phyloP scores from a whole-genome alignment of 352 stramenopile species.

The Blastocystis hominis region DNA sequence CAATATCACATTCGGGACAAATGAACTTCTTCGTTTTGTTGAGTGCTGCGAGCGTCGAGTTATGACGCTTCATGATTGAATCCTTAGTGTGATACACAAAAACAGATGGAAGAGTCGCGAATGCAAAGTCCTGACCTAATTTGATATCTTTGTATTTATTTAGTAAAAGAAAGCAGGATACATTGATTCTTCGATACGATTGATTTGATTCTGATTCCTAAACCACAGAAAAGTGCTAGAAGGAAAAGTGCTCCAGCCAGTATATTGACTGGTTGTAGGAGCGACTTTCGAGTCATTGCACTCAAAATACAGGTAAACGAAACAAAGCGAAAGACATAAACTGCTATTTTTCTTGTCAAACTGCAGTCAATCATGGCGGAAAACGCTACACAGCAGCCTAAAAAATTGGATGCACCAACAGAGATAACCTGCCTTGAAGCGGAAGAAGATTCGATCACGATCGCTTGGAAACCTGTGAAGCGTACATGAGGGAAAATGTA shows the following conservation, averaged over 20 bases:
- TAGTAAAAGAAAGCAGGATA: too few species aligned
- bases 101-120: not conserved
- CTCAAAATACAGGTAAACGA: not conserved
- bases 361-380: not conserved
- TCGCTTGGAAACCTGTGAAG: slow-evolving; percentile 6
- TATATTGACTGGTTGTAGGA: too few species aligned
- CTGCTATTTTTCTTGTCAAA: too few species aligned
- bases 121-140: not conserved
- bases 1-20: not conserved
- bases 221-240: too few species aligned
- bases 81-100: not conserved
- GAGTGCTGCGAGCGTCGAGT: not conserved
- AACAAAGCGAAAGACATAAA: not conserved
- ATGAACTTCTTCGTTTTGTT: not conserved
- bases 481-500: not conserved
- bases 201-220: not conserved
- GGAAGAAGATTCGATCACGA: not conserved
- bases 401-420: slow-evolving; percentile 21
- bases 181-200: not conserved
- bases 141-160: not conserved
- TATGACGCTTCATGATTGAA: not conserved
- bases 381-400: not conserved
- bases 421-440: not conserved
- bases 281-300: too few species aligned
- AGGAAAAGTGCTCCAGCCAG: too few species aligned